A percentile compares a stretch with the other conserved stretches of the same genome.
Conservation (phyloP, 2,329 filamentous ascomycete species). For the Penicillium sp. region DNA sequence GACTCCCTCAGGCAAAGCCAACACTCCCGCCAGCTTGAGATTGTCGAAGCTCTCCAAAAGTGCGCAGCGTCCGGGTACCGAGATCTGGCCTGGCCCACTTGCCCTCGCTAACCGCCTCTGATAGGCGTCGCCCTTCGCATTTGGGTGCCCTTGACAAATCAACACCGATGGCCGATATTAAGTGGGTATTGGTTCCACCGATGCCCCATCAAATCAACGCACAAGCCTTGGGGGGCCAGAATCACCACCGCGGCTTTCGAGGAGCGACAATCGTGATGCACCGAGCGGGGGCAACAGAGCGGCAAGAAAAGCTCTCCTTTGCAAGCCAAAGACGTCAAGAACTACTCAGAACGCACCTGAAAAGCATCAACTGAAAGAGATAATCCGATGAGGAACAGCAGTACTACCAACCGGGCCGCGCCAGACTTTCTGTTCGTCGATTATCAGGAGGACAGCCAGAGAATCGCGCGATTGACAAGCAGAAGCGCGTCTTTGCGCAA, state of each 20-base stretch:
- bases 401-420: not conserved
- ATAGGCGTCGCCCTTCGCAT: not conserved
- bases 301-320: not conserved
- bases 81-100: no score
- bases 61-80: no score
- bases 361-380: not conserved
- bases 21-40: no score
- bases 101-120: not conserved
- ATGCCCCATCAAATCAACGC: not conserved
- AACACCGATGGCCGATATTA: no score
- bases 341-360: not conserved
- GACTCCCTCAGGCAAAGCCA: no score
- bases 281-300: not conserved
- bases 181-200: not conserved
- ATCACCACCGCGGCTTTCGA: not conserved
- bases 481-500: conserved; percentile 4
- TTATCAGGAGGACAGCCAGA: conserved; percentile 1
- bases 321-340: not conserved
- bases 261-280: not conserved
- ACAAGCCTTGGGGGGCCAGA: not conserved
- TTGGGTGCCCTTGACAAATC: not conserved
- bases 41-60: no score
- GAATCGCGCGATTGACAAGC: not conserved
- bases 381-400: not conserved
- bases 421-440: not conserved